Percentiles rank a stretch among this genome's conserved stretches.
Evolutionary conservation across 208 protist genomes (phyloP).

Genomic region (Naegleria fowleri): DNA sequence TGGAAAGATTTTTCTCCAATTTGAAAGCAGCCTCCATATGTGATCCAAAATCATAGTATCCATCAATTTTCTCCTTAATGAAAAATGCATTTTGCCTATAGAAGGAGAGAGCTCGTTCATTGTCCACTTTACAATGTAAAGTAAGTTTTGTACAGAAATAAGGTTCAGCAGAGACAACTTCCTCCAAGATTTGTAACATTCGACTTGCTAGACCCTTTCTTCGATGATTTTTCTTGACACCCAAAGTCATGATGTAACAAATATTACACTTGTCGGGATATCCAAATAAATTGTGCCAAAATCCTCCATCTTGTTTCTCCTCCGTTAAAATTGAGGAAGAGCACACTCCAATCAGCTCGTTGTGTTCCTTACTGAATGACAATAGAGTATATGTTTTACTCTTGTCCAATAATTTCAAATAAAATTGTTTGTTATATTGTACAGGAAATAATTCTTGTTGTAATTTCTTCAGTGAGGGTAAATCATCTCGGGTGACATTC

Average conservation of each 20-base stretch:
- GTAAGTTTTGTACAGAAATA: neutral
- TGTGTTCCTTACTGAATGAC: neutral
- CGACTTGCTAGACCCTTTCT: neutral
- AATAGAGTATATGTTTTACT: neutral
- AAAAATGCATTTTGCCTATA: neutral
- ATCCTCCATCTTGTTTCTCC: neutral
- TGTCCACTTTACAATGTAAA: constrained; percentile 26
- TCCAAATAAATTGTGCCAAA: neutral
- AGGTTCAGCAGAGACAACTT: neutral
- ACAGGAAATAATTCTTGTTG: constrained; percentile 22
- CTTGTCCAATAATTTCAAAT: neutral
- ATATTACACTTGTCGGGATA: neutral
- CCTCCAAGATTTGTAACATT: neutral
- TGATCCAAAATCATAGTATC: neutral
- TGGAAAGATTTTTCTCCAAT: neutral
- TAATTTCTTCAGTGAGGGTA: neutral
- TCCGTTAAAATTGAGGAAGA: neutral
- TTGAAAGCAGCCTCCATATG: neutral
- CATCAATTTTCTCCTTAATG: neutral
- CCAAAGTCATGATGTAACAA: constrained; percentile 22
- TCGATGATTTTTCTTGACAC: neutral
- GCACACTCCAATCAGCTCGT: neutral
- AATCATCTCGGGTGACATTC: neutral
- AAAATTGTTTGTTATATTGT: constrained; percentile 15
- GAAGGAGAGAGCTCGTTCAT: neutral